These are phyloP conservation scores for Mucor indicus DNA, from an alignment of 371 early-diverging fungal genomes.

Conservation along the genomic window DNA sequence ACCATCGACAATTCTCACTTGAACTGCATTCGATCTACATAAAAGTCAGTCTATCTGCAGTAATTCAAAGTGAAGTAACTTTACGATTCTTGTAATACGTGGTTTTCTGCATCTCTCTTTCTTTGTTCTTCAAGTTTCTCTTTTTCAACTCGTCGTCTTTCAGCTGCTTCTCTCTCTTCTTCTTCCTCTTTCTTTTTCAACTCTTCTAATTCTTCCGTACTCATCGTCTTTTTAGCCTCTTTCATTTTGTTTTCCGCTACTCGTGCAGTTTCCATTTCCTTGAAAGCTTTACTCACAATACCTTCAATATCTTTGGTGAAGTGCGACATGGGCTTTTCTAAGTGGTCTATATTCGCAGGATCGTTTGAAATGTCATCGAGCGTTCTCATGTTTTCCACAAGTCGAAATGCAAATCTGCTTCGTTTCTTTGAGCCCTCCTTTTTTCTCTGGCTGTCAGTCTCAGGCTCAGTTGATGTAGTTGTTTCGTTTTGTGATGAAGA, in stretches of 20 bases:
- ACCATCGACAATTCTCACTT: conserved; percentile 63
- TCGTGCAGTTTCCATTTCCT: conserved; percentile 38
- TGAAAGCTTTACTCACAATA: conserved; percentile 44
- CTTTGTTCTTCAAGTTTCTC: conserved; percentile 11
- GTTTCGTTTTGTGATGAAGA: neutral
- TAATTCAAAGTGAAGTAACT: neutral
- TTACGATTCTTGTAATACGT: conserved; percentile 31
- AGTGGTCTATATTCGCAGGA: conserved; percentile 25
- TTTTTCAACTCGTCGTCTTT: conserved; percentile 1
- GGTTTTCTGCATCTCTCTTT: conserved; percentile 6
- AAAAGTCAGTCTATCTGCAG: neutral
- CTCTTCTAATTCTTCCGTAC: conserved; percentile 13
- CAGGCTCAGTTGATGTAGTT: neutral
- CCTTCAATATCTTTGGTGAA: conserved; percentile 53
- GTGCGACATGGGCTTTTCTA: conserved; percentile 44
- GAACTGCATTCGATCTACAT: conserved; percentile 50
- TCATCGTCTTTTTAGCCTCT: conserved; percentile 19
- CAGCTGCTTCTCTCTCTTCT: conserved; percentile 4
- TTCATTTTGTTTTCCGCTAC: conserved; percentile 20
- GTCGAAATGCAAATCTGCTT: neutral
- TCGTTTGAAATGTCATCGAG: conserved; percentile 43
- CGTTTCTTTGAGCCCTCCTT: neutral
- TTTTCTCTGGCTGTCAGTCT: neutral
- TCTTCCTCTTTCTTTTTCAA: conserved; percentile 23
- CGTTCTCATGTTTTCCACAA: conserved; percentile 23